Percentiles rank a stretch among this genome's conserved stretches.
Conservation (phyloP, 2,329 filamentous ascomycete genomes). For the Chaetomium sp. region DNA sequence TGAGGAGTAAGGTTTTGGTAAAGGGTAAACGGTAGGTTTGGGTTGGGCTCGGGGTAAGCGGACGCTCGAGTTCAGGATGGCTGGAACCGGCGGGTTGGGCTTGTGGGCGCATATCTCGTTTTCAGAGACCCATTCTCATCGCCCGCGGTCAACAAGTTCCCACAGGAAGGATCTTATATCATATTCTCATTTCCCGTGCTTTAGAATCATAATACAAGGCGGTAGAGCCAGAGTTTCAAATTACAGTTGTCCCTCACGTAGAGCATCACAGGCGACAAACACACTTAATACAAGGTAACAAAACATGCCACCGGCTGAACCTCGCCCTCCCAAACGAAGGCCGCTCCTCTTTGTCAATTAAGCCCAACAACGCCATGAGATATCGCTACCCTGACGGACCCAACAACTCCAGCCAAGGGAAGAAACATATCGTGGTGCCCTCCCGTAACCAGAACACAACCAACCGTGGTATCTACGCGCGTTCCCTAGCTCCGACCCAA, state of each 20-base stretch:
- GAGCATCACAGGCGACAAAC: neutral
- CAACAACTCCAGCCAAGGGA: conserved; percentile 3
- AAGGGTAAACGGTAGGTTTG: neutral
- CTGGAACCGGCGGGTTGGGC: neutral
- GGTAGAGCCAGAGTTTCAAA: neutral
- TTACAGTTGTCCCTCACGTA: neutral
- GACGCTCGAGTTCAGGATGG: neutral
- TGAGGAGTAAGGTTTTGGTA: neutral
- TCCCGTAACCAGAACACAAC: neutral
- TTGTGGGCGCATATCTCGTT: neutral
- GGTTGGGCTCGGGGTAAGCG: neutral
- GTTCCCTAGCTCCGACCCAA: neutral
- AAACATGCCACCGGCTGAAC: neutral
- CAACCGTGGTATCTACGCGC: conserved; percentile 17
- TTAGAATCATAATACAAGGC: conserved; percentile 3
- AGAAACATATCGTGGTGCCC: neutral
- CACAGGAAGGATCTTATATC: neutral
- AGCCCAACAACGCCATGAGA: conserved; percentile 1
- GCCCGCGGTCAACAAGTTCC: neutral
- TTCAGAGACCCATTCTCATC: neutral
- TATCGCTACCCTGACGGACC: conserved; percentile 5
- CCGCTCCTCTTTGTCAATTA: neutral
- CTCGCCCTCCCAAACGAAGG: neutral
- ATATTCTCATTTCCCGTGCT: neutral
- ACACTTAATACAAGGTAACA: neutral